Evolutionary conservation across 2,329 filamentous ascomycete genomes (phyloP).

Genomic region (Colletotrichum endophyticum): DNA sequence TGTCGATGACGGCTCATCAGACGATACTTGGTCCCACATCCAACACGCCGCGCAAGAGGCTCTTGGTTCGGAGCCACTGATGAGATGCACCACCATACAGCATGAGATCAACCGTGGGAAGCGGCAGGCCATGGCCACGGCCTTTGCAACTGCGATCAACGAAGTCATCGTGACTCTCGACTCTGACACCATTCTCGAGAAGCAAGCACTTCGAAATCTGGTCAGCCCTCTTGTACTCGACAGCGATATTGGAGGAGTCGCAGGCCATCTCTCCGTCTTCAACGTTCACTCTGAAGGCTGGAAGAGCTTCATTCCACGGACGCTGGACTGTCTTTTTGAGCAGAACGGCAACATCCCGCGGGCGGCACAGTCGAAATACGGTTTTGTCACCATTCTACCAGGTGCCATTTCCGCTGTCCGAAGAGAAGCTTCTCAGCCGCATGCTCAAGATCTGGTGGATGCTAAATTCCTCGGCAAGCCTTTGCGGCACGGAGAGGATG

Average conservation of each 20-base stretch:
- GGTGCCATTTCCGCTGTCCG: not conserved
- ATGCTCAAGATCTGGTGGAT: not conserved
- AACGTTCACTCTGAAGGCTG: not conserved
- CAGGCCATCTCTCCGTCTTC: not conserved
- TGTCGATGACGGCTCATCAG: not conserved
- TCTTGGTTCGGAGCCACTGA: not conserved
- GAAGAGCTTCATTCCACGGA: not conserved
- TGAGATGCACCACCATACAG: not conserved
- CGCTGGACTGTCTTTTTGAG: not conserved
- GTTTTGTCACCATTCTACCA: not conserved
- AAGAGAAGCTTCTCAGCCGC: not conserved
- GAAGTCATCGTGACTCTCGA: not conserved
- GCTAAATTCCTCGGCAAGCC: not conserved
- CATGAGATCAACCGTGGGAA: not conserved
- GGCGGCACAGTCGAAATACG: not conserved
- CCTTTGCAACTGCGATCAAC: not conserved
- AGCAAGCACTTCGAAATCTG: not conserved
- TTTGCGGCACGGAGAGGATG: not conserved
- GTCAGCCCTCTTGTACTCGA: not conserved
- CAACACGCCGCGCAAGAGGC: not conserved
- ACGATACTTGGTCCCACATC: not conserved
- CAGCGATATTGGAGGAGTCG: not conserved
- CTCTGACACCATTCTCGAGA: not conserved
- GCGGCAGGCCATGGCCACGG: not conserved
- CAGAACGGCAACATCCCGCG: conserved; percentile 1